Base-by-base conservation (phyloP, 2,329 filamentous ascomycete species). In the Penicillium sp. region DNA sequence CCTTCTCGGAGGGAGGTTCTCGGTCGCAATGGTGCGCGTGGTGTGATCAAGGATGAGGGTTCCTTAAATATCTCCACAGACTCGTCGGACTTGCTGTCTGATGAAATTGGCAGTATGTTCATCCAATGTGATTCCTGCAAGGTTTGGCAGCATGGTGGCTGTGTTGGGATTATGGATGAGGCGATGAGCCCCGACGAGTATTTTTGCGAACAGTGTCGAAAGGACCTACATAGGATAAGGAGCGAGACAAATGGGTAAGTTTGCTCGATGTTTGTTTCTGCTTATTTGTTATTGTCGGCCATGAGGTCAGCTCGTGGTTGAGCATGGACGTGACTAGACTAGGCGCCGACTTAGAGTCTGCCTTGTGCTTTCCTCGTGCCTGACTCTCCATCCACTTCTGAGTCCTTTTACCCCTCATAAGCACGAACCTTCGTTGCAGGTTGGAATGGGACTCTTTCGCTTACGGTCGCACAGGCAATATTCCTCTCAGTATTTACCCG, bases 141-240 rank as follows among this genome's bases (percentile, higher is more conserved):
- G 76, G 95, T 98, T 66, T 99, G 94, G 95, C 95, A 99, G 77
- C 95, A 99, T 76, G 95, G 95, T 71, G 94, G 93, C 64, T 99
- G 95, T 74, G 94, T 99, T 63, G 94, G 95, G 64, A 97, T 99
- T 73, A 93, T 96, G 82, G 95, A 95, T 69, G 94, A 97, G 78
- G 90, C 91, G 69, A 90, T 91, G 76, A 94, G 92, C 67, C 95
- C 95, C 9, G 94, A 98, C 58, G 93, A 98, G 78, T 99, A 99
- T 81, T 99, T 95, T 75, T 99, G 95, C 80, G 95, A 99, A 80
- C 87, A 92, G 77, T 99, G 95, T 80, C 89, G 91, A 68, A 93
- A 93, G 75, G 93, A 97, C 75, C 85, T 96, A 56, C 95, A 99
- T 83, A 92, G 89, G 74, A 89, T 97, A 66, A 89, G 88, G 71